phyloP scores from a whole-genome alignment of 2,329 filamentous ascomycete species.

The Pseudocercospora musae region DNA sequence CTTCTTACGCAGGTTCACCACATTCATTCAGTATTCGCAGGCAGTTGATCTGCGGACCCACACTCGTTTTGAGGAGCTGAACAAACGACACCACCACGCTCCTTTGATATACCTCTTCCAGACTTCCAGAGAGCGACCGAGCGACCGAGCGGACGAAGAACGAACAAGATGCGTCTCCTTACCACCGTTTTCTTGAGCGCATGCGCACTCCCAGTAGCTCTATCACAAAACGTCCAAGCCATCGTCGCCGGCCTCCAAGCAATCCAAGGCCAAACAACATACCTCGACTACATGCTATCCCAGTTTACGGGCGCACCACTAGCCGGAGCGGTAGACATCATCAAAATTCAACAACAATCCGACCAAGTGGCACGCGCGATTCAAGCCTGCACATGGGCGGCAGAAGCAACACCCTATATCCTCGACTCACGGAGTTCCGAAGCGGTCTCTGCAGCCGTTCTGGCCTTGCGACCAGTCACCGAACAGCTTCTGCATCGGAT shows the following conservation, averaged over 20 bases:
- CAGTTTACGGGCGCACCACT: background rate
- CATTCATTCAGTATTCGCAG: background rate
- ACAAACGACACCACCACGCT: background rate
- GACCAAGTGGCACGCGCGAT: conserved; percentile 1
- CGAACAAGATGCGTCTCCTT: background rate
- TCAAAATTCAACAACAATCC: conserved; percentile 3
- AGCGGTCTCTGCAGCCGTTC: conserved; percentile 1
- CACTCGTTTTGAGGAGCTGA: background rate
- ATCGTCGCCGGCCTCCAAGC: conserved; percentile 5
- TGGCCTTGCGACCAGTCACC: background rate
- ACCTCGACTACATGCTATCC: background rate
- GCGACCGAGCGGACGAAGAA: background rate
- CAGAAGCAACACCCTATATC: background rate
- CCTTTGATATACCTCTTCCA: background rate
- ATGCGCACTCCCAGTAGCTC: background rate
- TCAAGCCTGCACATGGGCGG: background rate
- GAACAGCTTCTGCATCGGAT: background rate
- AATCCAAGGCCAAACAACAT: background rate
- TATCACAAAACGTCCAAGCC: background rate
- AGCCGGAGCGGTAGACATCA: background rate
- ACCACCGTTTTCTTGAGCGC: background rate
- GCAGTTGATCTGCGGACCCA: background rate
- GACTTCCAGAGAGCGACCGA: background rate
- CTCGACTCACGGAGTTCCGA: background rate
- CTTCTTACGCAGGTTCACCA: background rate